A percentile compares a stretch with the other conserved stretches of the same genome.
These are phyloP conservation scores for Yamagishiella unicocca DNA, from an alignment of 139 green algal species.

Conservation along the genomic window DNA sequence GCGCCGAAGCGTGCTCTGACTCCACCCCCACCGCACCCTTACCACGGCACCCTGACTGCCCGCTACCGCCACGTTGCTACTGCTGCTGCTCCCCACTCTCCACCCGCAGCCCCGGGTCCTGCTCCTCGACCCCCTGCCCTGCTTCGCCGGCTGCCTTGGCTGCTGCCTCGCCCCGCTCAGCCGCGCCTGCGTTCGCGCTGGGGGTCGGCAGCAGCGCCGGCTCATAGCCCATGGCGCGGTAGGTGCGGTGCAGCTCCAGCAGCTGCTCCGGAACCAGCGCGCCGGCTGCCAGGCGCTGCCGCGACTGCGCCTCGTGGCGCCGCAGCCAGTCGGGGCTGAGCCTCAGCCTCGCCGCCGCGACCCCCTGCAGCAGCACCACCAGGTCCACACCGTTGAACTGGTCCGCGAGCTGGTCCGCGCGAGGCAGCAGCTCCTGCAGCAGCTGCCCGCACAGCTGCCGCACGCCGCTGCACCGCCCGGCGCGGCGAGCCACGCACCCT, in stretches of 20 bases:
- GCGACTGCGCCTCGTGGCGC: background rate
- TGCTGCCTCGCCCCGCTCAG: too few species aligned
- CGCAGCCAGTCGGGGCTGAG: background rate
- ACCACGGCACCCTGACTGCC: too few species aligned
- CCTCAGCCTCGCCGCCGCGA: background rate
- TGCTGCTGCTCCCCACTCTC: too few species aligned
- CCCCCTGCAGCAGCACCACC: conserved; percentile 11
- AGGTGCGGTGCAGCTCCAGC: conserved; percentile 14
- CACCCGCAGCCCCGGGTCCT: too few species aligned
- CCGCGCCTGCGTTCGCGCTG: too few species aligned
- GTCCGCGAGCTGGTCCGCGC: background rate
- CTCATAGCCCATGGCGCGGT: conserved; percentile 6
- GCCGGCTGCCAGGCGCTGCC: background rate
- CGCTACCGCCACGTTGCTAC: too few species aligned
- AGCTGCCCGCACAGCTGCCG: conserved; percentile 19
- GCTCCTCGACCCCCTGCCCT: too few species aligned
- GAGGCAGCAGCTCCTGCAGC: conserved; percentile 5
- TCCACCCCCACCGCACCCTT: too few species aligned
- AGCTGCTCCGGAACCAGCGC: background rate
- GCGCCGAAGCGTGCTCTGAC: too few species aligned
- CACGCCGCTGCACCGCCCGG: background rate
- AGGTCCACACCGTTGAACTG: background rate
- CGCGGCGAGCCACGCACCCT: conserved; percentile 1
- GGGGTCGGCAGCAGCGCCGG: conserved; percentile 5
- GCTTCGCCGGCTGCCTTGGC: too few species aligned